Conservation (phyloP, 2,329 filamentous ascomycete species). For the Fonsecaea multimorphosa region DNA sequence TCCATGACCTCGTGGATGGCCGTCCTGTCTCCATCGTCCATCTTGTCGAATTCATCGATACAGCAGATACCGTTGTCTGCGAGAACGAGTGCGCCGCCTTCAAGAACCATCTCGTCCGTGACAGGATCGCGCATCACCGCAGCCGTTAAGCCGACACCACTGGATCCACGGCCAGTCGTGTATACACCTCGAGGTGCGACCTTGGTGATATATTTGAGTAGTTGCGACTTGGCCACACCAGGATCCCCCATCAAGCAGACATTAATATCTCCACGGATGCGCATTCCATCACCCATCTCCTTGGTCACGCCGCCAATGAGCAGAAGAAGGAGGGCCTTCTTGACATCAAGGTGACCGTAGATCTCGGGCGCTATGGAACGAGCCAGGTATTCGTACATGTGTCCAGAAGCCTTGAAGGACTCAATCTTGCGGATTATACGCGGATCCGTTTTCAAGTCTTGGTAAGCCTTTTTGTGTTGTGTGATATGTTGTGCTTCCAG, state of each 20-base stretch:
- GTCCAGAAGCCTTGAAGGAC: constrained; percentile 80
- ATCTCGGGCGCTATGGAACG: constrained; percentile 98
- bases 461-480: constrained; percentile 98
- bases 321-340: constrained; percentile 94
- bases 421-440: constrained; percentile 82
- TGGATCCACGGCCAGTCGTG: constrained; percentile 80
- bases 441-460: constrained; percentile 84
- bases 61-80: constrained; percentile 84
- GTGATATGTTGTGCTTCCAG: constrained; percentile 90
- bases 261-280: constrained; percentile 98
- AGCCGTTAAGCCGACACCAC: constrained; percentile 79
- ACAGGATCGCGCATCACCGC: constrained; percentile 82
- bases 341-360: constrained; percentile 93
- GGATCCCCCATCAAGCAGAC: constrained; percentile 99
- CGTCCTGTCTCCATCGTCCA: constrained; percentile 78
- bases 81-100: constrained; percentile 78
- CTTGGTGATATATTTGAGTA: constrained; percentile 98
- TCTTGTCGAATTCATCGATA: constrained; percentile 86
- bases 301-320: constrained; percentile 96
- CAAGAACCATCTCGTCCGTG: constrained; percentile 78
- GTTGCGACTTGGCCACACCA: constrained; percentile 98
- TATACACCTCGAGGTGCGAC: constrained; percentile 92
- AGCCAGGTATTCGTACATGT: constrained; percentile 93
- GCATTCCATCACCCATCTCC: constrained; percentile 97
- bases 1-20: constrained; percentile 90